Percentiles rank a stretch among this genome's conserved stretches.
These are phyloP conservation scores for Neocatenulostroma microsporum DNA, from an alignment of 2,329 filamentous ascomycete species.

Conservation along the genomic window DNA sequence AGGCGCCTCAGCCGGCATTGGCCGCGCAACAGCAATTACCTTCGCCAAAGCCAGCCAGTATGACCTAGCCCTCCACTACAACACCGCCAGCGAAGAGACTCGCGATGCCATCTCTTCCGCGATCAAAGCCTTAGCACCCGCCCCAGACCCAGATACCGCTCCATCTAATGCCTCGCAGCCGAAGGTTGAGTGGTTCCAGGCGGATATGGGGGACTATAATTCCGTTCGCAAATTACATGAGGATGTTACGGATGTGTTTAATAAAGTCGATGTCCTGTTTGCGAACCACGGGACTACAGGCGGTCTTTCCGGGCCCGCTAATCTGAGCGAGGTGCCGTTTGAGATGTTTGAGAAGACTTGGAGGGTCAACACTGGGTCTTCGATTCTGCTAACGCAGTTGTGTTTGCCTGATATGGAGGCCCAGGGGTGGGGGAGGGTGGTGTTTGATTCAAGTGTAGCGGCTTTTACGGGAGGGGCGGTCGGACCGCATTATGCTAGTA, in stretches of 20 bases:
- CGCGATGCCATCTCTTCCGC: conserved; percentile 27
- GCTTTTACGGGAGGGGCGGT: conserved; percentile 35
- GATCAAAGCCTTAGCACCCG: conserved; percentile 15
- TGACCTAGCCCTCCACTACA: conserved; percentile 39
- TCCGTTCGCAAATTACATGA: conserved; percentile 29
- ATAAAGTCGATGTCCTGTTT: conserved; percentile 35
- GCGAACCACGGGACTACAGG: conserved; percentile 31
- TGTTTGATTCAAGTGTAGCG: conserved; percentile 34
- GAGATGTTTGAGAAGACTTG: conserved; percentile 32
- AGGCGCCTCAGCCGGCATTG: conserved; percentile 40
- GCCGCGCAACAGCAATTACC: conserved; percentile 33
- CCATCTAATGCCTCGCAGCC: conserved; percentile 29
- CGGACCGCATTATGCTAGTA: conserved; percentile 34
- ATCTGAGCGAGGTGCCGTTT: conserved; percentile 28
- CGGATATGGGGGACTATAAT: conserved; percentile 16
- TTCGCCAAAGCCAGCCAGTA: conserved; percentile 35
- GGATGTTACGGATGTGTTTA: conserved; percentile 27
- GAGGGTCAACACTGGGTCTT: conserved; percentile 32
- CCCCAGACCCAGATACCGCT: conserved; percentile 6
- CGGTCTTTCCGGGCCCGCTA: conserved; percentile 20
- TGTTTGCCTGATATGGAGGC: conserved; percentile 33
- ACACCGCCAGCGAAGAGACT: conserved; percentile 27
- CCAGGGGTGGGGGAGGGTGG: conserved; percentile 30
- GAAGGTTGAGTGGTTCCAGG: conserved; percentile 27
- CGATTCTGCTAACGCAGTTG: conserved; percentile 33